Evolutionary conservation across 1,284 basidiomycete genomes (phyloP), one percentile per base, ranked within the genome.

Genomic region (Termitomyces sp.): DNA sequence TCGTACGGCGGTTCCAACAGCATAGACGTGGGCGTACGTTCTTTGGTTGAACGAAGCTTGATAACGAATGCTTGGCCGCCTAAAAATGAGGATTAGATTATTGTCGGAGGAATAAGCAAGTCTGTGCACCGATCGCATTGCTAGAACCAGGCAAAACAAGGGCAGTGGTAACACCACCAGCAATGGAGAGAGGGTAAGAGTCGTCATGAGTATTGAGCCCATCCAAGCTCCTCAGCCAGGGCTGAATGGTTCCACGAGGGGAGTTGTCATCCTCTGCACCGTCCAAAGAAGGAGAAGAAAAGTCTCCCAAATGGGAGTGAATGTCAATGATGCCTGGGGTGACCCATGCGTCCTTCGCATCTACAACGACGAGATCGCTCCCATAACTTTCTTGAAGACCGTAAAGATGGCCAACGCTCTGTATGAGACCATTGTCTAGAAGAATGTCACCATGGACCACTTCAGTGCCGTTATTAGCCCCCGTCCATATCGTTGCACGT

Each of bases 271-370:
- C 83, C 14, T 62, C 61, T 4, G 79, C 67, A 21, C 84, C 84
- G 6, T 58, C 48, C 9, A 75, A 60, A 5, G 43, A 57, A 11
- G 75, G 73, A 3, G 68, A 69, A 26, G 72, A 48, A 5, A 49
- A 60, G 48, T 68, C 72, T 6, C 86, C 89, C 21, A 90, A 64
- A 61, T 93, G 91, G 1, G 86, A 87, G 66, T 93, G 88, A 57
- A 89, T 72, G 63, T 90, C 86, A 30, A 90, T 77, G 47, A 87
- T 78, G 13, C 79, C 78, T 21, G 78, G 76, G 0, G 80, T 80
- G 1, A 81, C 66, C 79, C 79, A 82, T 34, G 75, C 71, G 26
- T 73, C 74, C 31, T 72, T 64, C 3, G 70, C 77, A 57, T 82
- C 75, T 13, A 78, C 57, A 24, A 79, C 70, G 9, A 69, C 61